phyloP scores from a whole-genome alignment of 1,284 basidiomycete species.

The Stygiomarasmius scandens region DNA sequence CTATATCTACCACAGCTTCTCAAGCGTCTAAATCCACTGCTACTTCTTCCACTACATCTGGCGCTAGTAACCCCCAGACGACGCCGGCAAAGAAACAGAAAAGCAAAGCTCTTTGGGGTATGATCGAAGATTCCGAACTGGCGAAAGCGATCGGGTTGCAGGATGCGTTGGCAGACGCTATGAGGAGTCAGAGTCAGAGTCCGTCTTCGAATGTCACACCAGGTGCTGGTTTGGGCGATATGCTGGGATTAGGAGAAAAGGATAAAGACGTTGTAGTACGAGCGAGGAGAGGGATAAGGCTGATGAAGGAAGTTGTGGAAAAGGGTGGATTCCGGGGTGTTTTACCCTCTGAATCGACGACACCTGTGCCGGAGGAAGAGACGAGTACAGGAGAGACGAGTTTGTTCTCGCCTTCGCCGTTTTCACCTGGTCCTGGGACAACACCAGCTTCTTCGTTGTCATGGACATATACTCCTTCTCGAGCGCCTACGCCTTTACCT shows the following conservation, averaged over 20 bases:
- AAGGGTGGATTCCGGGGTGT: slow-evolving; percentile 20
- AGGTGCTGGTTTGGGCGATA: slow-evolving; percentile 14
- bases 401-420: neutral
- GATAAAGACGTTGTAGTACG: slow-evolving; percentile 58
- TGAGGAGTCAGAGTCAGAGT: slow-evolving; percentile 46
- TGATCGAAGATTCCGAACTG: slow-evolving; percentile 81
- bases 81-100: slow-evolving; percentile 13
- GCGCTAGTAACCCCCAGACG: neutral
- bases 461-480: neutral
- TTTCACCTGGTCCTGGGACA: neutral
- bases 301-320: slow-evolving; percentile 51
- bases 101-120: slow-evolving; percentile 73
- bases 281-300: slow-evolving; percentile 48
- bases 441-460: neutral
- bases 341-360: neutral
- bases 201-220: neutral
- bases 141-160: slow-evolving; percentile 64
- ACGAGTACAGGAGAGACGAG: neutral
- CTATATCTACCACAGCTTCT: neutral
- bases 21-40: neutral
- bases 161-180: slow-evolving; percentile 52
- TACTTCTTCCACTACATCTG: neutral
- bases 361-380: neutral
- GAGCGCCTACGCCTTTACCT: neutral
- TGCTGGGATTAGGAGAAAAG: slow-evolving; percentile 34